Conservation (phyloP, 2,329 filamentous ascomycete genomes). For the Sclerotinia trifoliorum region DNA sequence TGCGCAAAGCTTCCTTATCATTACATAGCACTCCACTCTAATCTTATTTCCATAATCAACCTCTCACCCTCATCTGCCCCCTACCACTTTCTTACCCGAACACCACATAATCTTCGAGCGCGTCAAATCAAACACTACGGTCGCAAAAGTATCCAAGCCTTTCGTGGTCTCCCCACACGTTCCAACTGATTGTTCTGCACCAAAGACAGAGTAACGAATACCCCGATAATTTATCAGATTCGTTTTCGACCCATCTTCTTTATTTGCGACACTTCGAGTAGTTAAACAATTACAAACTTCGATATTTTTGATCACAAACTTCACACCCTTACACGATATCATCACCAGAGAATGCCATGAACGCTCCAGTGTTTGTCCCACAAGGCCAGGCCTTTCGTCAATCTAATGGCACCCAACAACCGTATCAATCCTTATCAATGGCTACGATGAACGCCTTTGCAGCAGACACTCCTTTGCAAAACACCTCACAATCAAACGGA, state of each 20-base stretch:
- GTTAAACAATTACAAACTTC: constrained; percentile 22
- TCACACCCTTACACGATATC: constrained; percentile 28
- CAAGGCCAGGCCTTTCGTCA: constrained; percentile 38
- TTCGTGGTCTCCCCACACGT: constrained; percentile 3
- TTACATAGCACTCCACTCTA: constrained; percentile 17
- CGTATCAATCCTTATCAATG: constrained; percentile 39
- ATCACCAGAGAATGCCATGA: constrained; percentile 41
- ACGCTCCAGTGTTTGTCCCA: constrained; percentile 38
- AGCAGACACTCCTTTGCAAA: constrained; percentile 30
- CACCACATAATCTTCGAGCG: constrained; percentile 22
- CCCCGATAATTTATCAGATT: constrained; percentile 1
- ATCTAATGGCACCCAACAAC: constrained; percentile 35
- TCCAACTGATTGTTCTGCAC: constrained; percentile 1
- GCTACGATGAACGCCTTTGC: constrained; percentile 38
- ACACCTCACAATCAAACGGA: constrained; percentile 28
- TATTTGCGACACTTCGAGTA: constrained; percentile 22
- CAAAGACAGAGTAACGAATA: not conserved
- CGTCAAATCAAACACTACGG: constrained; percentile 21
- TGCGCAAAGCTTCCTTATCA: constrained; percentile 20
- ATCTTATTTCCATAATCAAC: constrained; percentile 25
- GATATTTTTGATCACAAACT: constrained; percentile 29
- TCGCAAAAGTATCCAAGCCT: constrained; percentile 23
- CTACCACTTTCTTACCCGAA: constrained; percentile 18
- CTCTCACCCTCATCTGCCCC: constrained; percentile 22
- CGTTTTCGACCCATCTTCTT: constrained; percentile 13